Evolutionary conservation across 116 monocot species (phyloP).

Genomic region (Trichopus zeylanicus): DNA sequence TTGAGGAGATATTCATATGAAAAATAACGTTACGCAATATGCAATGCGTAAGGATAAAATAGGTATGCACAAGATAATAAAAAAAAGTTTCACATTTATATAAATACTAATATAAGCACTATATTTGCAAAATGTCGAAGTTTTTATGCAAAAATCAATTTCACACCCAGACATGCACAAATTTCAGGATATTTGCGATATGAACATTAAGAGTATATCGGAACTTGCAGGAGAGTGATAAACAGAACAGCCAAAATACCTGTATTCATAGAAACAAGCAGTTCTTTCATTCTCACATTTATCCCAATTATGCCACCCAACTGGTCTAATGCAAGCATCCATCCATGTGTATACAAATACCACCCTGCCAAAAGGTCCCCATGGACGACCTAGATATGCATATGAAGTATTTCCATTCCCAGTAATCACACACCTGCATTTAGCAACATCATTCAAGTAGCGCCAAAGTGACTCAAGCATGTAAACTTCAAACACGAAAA

Average conservation of each 20-base stretch:
- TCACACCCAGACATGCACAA: too few species aligned
- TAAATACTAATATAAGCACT: too few species aligned
- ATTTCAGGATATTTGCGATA: too few species aligned
- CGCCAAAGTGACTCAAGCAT: not conserved
- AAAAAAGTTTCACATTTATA: too few species aligned
- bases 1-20: too few species aligned
- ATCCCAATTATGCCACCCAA: conserved; percentile 93
- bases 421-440: conserved; percentile 83
- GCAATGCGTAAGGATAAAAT: too few species aligned
- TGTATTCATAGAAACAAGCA: conserved; percentile 87
- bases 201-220: too few species aligned
- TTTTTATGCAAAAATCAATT: too few species aligned
- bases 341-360: conserved; percentile 88
- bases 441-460: not conserved
- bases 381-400: conserved; percentile 91
- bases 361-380: conserved; percentile 94
- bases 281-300: conserved; percentile 77
- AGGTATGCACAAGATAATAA: too few species aligned
- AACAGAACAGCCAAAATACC: conserved; percentile 19
- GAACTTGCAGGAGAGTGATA: not conserved
- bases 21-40: too few species aligned
- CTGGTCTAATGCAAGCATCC: conserved; percentile 72
- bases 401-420: conserved; percentile 63
- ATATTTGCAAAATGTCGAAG: too few species aligned
- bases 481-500: not conserved